A percentile compares a stretch with the other conserved stretches of the same genome.
phyloP scores from a whole-genome alignment of 495 filamentous ascomycete genomes.

The Neurospora sublineolata region DNA sequence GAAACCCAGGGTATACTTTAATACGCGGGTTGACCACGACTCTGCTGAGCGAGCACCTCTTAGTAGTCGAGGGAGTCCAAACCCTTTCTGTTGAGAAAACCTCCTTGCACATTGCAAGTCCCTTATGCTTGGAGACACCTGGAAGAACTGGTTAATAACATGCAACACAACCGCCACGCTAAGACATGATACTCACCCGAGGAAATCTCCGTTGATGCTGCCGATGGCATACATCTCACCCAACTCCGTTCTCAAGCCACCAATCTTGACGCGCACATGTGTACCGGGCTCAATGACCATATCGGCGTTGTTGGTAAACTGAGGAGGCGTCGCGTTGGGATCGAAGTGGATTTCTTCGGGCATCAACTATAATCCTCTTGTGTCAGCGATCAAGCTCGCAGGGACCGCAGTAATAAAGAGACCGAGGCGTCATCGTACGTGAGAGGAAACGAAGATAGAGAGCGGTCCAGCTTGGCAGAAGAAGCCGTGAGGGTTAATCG shows the following conservation, averaged over 20 bases:
- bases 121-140: neutral
- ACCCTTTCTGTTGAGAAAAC: neutral
- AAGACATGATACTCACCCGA: slow-evolving; percentile 29
- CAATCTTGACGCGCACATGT: slow-evolving; percentile 83
- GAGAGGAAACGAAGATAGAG: slow-evolving; percentile 74
- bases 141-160: neutral
- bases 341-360: slow-evolving; percentile 88
- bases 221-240: slow-evolving; percentile 92
- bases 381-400: neutral
- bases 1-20: neutral
- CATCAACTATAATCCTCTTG: slow-evolving; percentile 54
- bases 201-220: slow-evolving; percentile 82
- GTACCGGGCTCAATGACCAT: slow-evolving; percentile 89
- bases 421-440: slow-evolving; percentile 44
- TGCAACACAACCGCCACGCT: neutral
- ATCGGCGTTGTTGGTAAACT: slow-evolving; percentile 78
- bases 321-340: slow-evolving; percentile 72
- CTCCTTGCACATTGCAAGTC: neutral
- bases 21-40: neutral
- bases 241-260: slow-evolving; percentile 83
- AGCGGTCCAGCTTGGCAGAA: slow-evolving; percentile 85
- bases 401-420: neutral
- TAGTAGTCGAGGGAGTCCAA: neutral
- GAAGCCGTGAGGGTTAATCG: slow-evolving; percentile 83
- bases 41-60: neutral